Conservation (phyloP, 176 grass and related monocot genomes). For the Triticum timopheevii region DNA sequence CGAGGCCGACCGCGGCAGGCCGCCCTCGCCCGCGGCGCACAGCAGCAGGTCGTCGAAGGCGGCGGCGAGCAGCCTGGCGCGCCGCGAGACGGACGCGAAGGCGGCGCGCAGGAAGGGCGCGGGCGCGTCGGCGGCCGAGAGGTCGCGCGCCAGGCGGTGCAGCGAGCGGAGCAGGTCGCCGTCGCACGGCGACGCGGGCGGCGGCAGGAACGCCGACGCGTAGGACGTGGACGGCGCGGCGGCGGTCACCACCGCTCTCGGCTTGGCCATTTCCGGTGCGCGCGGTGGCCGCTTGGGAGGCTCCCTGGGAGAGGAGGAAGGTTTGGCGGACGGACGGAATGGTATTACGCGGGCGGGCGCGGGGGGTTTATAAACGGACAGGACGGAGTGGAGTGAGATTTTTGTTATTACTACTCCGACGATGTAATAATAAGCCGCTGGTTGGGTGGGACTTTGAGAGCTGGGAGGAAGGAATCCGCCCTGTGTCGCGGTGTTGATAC, state of each 20-base stretch:
- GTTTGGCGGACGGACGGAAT: conserved; percentile 11
- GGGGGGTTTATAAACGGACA: conserved; percentile 39
- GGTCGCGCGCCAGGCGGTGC: conserved; percentile 61
- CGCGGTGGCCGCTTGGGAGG: not conserved
- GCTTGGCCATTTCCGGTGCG: conserved; percentile 24
- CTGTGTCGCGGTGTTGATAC: not conserved
- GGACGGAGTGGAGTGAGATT: conserved; percentile 17
- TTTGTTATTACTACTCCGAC: not conserved
- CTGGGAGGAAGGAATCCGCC: conserved; percentile 39
- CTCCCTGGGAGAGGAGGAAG: not conserved
- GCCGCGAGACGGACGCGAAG: conserved; percentile 54
- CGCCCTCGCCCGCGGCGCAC: not conserved
- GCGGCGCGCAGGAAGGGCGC: conserved; percentile 39
- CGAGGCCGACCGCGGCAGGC: conserved; percentile 61
- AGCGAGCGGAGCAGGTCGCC: conserved; percentile 65
- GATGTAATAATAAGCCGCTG: not conserved
- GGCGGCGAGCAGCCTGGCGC: conserved; percentile 56
- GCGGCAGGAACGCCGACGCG: conserved; percentile 29
- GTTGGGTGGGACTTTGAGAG: conserved; percentile 42
- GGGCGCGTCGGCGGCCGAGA: conserved; percentile 41
- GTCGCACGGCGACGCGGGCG: conserved; percentile 52
- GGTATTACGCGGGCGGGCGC: not conserved
- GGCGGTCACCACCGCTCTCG: conserved; percentile 9
- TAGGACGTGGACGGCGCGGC: conserved; percentile 22
- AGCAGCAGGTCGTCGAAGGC: conserved; percentile 74